Evolutionary conservation across 2,329 filamentous ascomycete species (phyloP), one percentile per base, ranked within the genome.

Genomic region (Aspergillus niger): DNA sequence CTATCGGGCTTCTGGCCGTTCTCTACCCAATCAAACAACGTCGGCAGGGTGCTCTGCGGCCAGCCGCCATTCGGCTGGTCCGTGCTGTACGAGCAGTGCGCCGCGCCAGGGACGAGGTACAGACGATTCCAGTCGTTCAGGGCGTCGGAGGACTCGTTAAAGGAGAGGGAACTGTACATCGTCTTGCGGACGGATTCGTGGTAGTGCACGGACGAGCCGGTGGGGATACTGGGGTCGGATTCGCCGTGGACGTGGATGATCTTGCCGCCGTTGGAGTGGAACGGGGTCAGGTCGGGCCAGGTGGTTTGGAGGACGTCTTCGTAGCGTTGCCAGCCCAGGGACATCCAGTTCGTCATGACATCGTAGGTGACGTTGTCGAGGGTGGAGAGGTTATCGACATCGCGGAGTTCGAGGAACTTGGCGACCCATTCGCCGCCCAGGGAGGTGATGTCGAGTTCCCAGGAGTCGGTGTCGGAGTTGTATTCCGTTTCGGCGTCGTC

Each of bases 171-270:
- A 3, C 78, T 74, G 68, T 82, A 82, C 81, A 85, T 83, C 70
- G 80, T 75, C 2, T 65, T 67, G 36, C 80, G 80, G 39, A 86
- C 84, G 2, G 82, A 81, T 57, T 86, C 77, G 71, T 78, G 81
- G 75, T 86, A 87, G 66, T 79, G 82, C 1, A 85, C 79, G 0
- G 83, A 85, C 0, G 82, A 84, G 5, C 76, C 82, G 0, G 84
- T 70, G 1, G 84, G 84, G 61, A 87, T 76, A 7, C 77, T 80
- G 13, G 76, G 70, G 69, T 86, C 85, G 0, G 80, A 81, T 70
- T 86, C 83, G 55, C 84, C 84, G 71, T 87, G 84, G 74, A 80
- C 85, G 69, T 86, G 83, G 10, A 87, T 72, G 3, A 87, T 71
- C 70, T 87, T 87, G 57, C 82, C 84, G 26, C 84, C 84, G 0